Conservation (phyloP, 2,329 filamentous ascomycete species). For the Xylaria sp. region DNA sequence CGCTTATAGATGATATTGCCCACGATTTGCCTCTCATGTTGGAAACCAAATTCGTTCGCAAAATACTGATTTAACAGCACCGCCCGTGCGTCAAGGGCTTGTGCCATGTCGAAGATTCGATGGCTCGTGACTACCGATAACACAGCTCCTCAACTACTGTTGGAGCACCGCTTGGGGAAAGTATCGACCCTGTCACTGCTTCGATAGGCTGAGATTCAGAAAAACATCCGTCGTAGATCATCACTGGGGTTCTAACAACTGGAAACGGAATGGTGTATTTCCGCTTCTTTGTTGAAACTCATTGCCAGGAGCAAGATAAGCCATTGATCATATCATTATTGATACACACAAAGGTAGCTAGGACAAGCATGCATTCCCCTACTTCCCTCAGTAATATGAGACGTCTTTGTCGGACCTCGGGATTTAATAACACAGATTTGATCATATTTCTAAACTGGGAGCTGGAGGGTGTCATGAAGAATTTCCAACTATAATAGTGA, state of each 20-base stretch:
- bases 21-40: neutral
- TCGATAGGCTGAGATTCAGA: neutral
- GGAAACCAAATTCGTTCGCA: neutral
- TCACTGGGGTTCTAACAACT: no score
- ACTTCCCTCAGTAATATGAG: no score
- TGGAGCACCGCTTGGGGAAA: neutral
- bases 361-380: no score
- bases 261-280: neutral
- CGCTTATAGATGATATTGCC: slow-evolving; percentile 7
- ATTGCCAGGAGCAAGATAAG: neutral
- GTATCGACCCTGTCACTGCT: no score
- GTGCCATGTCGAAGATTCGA: slow-evolving; percentile 3
- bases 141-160: no score
- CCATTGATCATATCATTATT: neutral
- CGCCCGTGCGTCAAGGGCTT: neutral
- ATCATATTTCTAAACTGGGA: no score
- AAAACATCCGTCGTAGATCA: neutral
- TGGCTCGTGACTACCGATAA: no score
- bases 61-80: neutral
- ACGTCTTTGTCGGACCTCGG: no score
- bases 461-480: no score
- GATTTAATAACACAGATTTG: no score
- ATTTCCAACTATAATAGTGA: no score
- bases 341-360: no score
- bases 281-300: neutral